Conservation (phyloP, 2,329 filamentous ascomycete species). For the Plenodomus tracheiphilus region DNA sequence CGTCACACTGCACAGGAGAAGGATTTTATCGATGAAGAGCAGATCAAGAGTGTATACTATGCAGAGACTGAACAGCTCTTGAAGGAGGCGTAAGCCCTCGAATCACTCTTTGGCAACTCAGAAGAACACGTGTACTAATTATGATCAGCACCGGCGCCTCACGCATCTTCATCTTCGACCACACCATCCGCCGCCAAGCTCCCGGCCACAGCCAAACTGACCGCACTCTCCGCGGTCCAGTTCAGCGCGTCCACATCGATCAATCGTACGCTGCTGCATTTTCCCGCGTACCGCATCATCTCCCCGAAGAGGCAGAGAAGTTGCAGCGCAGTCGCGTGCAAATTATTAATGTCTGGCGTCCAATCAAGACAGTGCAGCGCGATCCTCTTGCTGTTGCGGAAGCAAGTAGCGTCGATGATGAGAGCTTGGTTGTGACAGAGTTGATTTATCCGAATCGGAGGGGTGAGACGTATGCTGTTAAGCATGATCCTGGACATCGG, state of each 20-base stretch:
- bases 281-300: constrained; percentile 32
- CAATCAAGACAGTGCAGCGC: constrained; percentile 36
- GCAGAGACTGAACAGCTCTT: constrained; percentile 41
- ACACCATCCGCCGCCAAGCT: constrained; percentile 59
- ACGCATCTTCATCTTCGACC: constrained; percentile 64
- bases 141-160: constrained; percentile 57
- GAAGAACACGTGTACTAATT: not conserved
- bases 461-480: constrained; percentile 36
- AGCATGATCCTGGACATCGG: constrained; percentile 29
- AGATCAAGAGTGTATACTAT: constrained; percentile 41
- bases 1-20: constrained; percentile 36
- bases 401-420: constrained; percentile 33
- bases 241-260: constrained; percentile 61
- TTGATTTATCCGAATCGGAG: constrained; percentile 36
- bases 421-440: constrained; percentile 27
- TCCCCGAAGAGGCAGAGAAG: constrained; percentile 35
- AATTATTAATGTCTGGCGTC: constrained; percentile 45
- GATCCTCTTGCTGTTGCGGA: constrained; percentile 40
- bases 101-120: not conserved
- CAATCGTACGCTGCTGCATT: constrained; percentile 52
- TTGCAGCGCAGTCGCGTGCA: constrained; percentile 34
- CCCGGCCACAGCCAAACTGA: constrained; percentile 18
- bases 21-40: constrained; percentile 40
- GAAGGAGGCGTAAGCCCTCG: constrained; percentile 38
- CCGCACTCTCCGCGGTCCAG: constrained; percentile 48